phyloP scores from a whole-genome alignment of 2,329 filamentous ascomycete genomes.

The Teratosphaeria pseudoeucalypti region DNA sequence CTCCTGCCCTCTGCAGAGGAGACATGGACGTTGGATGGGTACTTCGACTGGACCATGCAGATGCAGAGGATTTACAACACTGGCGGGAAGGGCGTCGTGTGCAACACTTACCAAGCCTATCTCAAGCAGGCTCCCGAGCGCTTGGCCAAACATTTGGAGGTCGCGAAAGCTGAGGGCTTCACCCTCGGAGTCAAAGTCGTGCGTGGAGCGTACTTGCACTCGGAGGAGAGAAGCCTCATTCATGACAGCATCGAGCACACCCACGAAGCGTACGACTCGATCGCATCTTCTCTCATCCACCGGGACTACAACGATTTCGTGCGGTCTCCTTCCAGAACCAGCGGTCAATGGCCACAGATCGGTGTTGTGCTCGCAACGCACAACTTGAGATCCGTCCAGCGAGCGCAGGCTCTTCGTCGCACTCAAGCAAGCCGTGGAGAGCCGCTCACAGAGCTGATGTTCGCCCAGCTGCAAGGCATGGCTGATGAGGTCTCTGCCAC shows the following conservation, averaged over 20 bases:
- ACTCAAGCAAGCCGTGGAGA: constrained; percentile 31
- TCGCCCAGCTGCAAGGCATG: constrained; percentile 88
- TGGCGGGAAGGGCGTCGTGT: constrained; percentile 56
- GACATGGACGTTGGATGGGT: constrained; percentile 64
- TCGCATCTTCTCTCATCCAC: constrained; percentile 57
- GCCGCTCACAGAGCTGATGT: constrained; percentile 42
- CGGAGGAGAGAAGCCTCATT: constrained; percentile 41
- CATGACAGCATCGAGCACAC: constrained; percentile 45
- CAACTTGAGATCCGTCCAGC: constrained; percentile 60
- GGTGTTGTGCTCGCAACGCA: constrained; percentile 71
- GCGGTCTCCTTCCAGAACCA: constrained; percentile 23
- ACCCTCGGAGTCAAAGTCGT: constrained; percentile 48
- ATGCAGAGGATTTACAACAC: constrained; percentile 53
- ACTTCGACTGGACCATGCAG: constrained; percentile 69
- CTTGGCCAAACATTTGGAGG: constrained; percentile 36
- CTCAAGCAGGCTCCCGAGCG: constrained; percentile 38
- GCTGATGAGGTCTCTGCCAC: constrained; percentile 70
- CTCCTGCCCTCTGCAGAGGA: constrained; percentile 84
- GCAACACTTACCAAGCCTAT: constrained; percentile 53
- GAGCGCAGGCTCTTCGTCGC: constrained; percentile 41
- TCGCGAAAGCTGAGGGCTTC: constrained; percentile 37
- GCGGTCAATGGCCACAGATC: constrained; percentile 29
- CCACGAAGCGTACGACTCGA: constrained; percentile 57
- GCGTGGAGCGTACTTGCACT: constrained; percentile 45
- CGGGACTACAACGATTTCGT: constrained; percentile 51